Conservation (phyloP, 257 asterid genomes). For the Catharanthus roseus region DNA sequence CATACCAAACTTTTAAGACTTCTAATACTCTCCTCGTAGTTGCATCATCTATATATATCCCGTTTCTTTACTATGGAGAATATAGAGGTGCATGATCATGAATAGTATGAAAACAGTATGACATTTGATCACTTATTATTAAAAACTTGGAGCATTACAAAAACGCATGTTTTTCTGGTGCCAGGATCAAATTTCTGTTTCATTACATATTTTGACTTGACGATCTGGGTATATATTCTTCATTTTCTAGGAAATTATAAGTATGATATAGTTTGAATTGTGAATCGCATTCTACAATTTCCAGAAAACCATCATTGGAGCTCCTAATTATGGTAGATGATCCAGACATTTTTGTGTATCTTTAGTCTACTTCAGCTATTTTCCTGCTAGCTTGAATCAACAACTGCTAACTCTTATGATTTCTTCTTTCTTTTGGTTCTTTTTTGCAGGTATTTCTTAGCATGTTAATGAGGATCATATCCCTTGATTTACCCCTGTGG, state of each 20-base stretch:
- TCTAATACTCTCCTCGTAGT: too few relatives aligned
- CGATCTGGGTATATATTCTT: background rate
- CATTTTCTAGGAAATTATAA: background rate
- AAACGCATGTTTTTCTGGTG: background rate
- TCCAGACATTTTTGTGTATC: background rate
- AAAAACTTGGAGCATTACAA: background rate
- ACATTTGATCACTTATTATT: background rate
- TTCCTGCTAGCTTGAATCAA: too few relatives aligned
- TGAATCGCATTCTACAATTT: background rate
- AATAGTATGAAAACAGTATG: too few relatives aligned
- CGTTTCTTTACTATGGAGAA: too few relatives aligned
- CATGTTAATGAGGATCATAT: slow-evolving; percentile 76
- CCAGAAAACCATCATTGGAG: background rate
- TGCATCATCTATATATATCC: too few relatives aligned
- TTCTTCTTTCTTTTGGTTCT: slow-evolving; percentile 8
- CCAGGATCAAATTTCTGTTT: background rate
- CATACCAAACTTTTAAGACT: too few relatives aligned
- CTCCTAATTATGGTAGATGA: too few relatives aligned
- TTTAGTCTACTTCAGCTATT: background rate
- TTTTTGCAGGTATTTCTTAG: slow-evolving; percentile 88
- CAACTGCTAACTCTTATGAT: background rate
- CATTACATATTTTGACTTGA: background rate
- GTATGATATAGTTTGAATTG: background rate
- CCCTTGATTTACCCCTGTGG: slow-evolving; percentile 96
- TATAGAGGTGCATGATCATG: too few relatives aligned